Base-by-base conservation (phyloP, 108 stramenopile genomes). In the Pelagomonas calceolata region DNA sequence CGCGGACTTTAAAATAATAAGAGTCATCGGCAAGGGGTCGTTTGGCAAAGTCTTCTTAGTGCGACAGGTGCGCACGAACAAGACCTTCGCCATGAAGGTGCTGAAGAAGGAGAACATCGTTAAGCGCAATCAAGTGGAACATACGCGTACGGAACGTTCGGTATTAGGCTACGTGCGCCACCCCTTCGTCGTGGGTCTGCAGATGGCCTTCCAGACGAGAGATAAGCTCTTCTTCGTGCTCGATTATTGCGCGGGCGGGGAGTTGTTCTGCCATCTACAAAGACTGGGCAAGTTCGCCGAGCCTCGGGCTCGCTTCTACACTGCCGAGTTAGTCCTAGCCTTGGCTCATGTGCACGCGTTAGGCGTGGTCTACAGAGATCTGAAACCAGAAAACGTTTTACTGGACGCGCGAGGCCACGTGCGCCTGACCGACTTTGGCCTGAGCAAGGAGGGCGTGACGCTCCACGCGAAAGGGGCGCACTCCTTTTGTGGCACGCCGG, bases 401-500 rank as follows among this genome's bases (percentile, higher is more conserved):
- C 85, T 99, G 30, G 95, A 96, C 78, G 86, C 88, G 32, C 43
- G 77, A 34, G 98, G 98, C 33, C 95, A 99, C 75, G 90, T 99
- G 37, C 87, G 95, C 14, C 80, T 99, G 17, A 99, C 98, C 14
- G 98, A 99, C 78, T 99, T 99, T 76, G 98, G 98, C 0, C 80
- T 99, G 18, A 91, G 91, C 34, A 99, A 99, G 84, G 96, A 97
- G 69, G 96, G 96, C 4, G 92, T 97, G 66, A 91, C 86, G 33
- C 75, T 80, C 67, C 92, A 92, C 45, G 87, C 92, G 30, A 83
- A 85, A 33, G 96, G 96, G 36, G 96, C 96, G 43, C 89, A 93
- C 68, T 91, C 91, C 68, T 99, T 99, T 76, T 99, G 98, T 73
- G 96, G 98, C 66, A 99, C 98, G 30, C 98, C 98, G 4, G 95